Conservation (phyloP, 306 rosid genomes). For the Quercus ilex region DNA sequence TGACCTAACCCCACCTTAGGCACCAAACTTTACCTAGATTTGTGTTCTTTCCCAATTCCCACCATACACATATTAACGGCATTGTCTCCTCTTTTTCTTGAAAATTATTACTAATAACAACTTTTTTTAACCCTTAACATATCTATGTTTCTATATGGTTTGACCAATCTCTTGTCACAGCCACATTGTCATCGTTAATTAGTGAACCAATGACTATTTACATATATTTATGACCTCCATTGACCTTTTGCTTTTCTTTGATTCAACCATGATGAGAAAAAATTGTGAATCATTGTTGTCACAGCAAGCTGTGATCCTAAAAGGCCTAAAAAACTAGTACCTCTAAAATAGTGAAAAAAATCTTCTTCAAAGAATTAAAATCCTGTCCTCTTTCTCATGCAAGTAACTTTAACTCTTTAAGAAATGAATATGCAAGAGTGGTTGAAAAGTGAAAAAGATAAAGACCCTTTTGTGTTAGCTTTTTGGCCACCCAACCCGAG, state of each 20-base stretch:
- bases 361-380: background rate
- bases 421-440: slow-evolving; percentile 29
- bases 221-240: background rate
- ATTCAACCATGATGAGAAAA: background rate
- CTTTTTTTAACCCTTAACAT: background rate
- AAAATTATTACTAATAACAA: background rate
- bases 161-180: slow-evolving; percentile 2
- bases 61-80: slow-evolving; percentile 28
- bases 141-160: background rate
- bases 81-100: slow-evolving; percentile 15
- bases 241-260: background rate
- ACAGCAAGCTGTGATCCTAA: background rate
- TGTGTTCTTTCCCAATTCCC: slow-evolving; percentile 40
- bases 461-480: slow-evolving; percentile 22
- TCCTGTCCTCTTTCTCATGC: slow-evolving; percentile 10
- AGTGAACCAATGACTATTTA: background rate
- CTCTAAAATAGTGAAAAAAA: background rate
- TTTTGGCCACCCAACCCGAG: slow-evolving; percentile 20
- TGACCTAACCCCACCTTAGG: slow-evolving; percentile 36
- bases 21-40: slow-evolving; percentile 31
- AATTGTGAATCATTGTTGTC: background rate
- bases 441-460: slow-evolving; percentile 31
- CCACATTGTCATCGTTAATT: background rate
- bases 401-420: background rate
- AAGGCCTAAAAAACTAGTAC: background rate